Base-by-base conservation (phyloP, 257 asterid genomes). In the Thymus mandschuricus region DNA sequence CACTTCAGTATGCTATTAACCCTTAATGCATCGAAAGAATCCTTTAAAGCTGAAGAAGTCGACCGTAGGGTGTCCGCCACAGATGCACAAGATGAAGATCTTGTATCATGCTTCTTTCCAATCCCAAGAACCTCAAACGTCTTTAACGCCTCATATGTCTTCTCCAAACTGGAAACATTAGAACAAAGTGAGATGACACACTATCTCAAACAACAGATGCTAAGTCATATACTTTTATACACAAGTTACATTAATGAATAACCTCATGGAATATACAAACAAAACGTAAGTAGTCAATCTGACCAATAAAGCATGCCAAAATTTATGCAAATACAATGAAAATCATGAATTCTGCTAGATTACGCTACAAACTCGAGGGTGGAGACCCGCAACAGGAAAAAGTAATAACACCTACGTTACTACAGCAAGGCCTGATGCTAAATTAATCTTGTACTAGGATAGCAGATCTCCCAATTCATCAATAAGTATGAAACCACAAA, bases 101-200 rank as follows among this genome's bases (percentile, higher is more conserved):
- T 84, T 67, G 79, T 69, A 38, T 81, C 88, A 40, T 83, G 63
- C 76, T 77, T 79, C 78, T 85, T 78, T 48, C 85, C 90, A 82
- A 92, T 82, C 70, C 96, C 94, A 79, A 95, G 91, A 85, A 90
- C 88, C 84, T 88, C 86, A 64, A 87, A 87, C 13, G 97, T 88
- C 76, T 90, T 83, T 73, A 95, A 84, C 48, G 94, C 96, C 82
- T 89, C 90, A 21, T 87, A 95, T 29, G 96, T 74, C 70, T 86
- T 91, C 84, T 95, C 97, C 79, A 95, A 70, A 66, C 99, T 95
- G 85, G 41, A 75, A 75, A 80, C 3, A 27, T 62, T 49, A 69
- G 58, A 69, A 49, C 33, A 46, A 67, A 72, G 69, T 72, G 70
- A 77, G 79, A 57, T 64, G 34, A 8, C 11, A 56, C 12, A 55